Base-by-base conservation (phyloP, 2,329 filamentous ascomycete genomes). In the Trichophyton rubrum region DNA sequence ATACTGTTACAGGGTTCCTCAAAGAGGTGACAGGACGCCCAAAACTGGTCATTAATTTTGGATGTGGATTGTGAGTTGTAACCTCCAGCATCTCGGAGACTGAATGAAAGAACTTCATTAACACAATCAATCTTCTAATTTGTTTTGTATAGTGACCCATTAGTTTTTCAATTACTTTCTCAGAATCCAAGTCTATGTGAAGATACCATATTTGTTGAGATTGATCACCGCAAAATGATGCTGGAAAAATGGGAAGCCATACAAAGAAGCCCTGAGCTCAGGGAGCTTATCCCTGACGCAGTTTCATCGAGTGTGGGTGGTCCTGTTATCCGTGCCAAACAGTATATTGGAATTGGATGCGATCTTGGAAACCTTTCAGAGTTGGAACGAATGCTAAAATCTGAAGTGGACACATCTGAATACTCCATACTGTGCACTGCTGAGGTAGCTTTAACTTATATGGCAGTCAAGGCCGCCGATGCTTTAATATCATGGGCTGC, bases 361-460 rank as follows among this genome's bases (percentile, higher is more conserved):
- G 89, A 96, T 72, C 75, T 96, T 41, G 82, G 86, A 38, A 80
- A 92, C 59, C 77, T 90, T 3, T 69, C 77, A 22, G 77, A 76
- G 15, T 77, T 96, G 8, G 77, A 85, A 61, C 69, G 75, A 4
- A 77, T 83, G 3, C 74, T 96, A 24, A 78, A 79, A 17, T 74
- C 74, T 9, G 78, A 86, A 51, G 70, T 89, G 1, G 76, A 85
- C 43, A 70, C 53, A 53, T 41, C 79, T 1, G 75, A 82, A 6
- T 84, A 82, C 62, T 78, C 80, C 2, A 80, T 96, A 1, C 76
- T 96, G 24, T 95, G 93, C 67, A 81, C 90, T 27, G 90, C 90
- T 0, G 92, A 97, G 73, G 90, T 96, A 13, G 95, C 90, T 2
- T 83, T 95, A 45, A 93, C 90, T 0, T 95, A 95, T 68, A 95